These are phyloP conservation scores for Lodderomyces metapsilosis DNA, from an alignment of 1,139 yeast species.

Conservation along the genomic window DNA sequence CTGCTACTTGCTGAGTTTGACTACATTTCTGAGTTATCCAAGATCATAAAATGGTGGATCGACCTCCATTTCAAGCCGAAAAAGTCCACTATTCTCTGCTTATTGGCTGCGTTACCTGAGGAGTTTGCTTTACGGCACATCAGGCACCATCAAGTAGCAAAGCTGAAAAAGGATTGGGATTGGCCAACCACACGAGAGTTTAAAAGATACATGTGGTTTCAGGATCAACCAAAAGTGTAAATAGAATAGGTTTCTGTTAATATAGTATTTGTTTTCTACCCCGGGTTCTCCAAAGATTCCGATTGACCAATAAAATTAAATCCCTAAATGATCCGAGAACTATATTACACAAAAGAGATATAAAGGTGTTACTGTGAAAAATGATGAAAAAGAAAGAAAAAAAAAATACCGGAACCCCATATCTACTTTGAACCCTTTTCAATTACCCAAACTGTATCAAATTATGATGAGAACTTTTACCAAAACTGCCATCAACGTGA, in stretches of 20 bases:
- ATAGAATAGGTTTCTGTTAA: no score
- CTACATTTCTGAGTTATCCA: conserved; percentile 50
- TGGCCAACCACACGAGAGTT: conserved; percentile 26
- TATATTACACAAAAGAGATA: not conserved
- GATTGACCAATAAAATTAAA: conserved; percentile 3
- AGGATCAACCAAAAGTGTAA: not conserved
- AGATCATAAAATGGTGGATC: conserved; percentile 60
- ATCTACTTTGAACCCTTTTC: not conserved
- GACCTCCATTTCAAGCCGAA: conserved; percentile 48
- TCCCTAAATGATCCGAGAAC: conserved; percentile 5
- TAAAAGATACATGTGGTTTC: conserved; percentile 3
- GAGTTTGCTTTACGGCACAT: conserved; percentile 42
- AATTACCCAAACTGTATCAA: conserved; percentile 13
- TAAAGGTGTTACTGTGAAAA: not conserved
- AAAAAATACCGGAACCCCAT: not conserved
- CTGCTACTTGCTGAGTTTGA: conserved; percentile 46
- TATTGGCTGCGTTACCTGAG: conserved; percentile 40
- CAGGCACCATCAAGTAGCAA: conserved; percentile 31
- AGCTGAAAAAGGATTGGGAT: conserved; percentile 22
- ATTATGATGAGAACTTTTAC: conserved; percentile 34
- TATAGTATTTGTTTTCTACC: no score
- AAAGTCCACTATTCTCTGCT: conserved; percentile 31
- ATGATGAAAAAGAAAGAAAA: not conserved
- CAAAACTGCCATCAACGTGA: conserved; percentile 13
- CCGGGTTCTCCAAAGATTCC: not conserved